A percentile compares a stretch with the other conserved stretches of the same genome.
Evolutionary conservation across 768 basidiomycete species (phyloP).

Genomic region (Termitomyces sp.): DNA sequence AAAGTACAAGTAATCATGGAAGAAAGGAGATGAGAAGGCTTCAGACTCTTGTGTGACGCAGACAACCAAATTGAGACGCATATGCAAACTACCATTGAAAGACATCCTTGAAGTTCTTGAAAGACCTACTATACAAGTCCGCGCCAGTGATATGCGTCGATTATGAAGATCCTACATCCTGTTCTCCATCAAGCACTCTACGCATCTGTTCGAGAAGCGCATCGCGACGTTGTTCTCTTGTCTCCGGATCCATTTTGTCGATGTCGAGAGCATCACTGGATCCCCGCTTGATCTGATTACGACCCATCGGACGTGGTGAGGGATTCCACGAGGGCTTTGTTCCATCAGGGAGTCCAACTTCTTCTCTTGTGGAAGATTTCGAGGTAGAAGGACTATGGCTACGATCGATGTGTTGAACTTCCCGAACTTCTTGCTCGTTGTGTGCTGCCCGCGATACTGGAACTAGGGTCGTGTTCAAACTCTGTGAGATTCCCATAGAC

Average conservation of each 20-base stretch:
- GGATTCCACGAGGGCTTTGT: neutral
- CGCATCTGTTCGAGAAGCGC: constrained; percentile 7
- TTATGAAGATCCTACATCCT: neutral
- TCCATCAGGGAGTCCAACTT: neutral
- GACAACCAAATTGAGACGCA: neutral
- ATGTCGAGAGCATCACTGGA: neutral
- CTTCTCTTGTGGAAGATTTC: neutral
- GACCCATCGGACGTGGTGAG: neutral
- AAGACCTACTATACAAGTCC: neutral
- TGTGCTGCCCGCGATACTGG: neutral
- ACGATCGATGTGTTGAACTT: neutral
- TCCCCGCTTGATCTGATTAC: neutral
- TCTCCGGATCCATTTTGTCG: constrained; percentile 1
- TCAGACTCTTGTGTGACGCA: neutral
- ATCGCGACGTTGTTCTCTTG: constrained; percentile 3
- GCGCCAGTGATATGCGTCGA: too few relatives aligned
- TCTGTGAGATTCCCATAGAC: neutral
- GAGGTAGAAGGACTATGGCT: neutral
- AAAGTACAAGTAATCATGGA: too few relatives aligned
- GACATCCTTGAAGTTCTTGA: neutral
- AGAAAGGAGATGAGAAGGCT: too few relatives aligned
- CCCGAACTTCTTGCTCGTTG: neutral
- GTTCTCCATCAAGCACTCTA: constrained; percentile 7
- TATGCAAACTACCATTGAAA: too few relatives aligned
- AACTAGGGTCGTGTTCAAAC: neutral